Base-by-base conservation (phyloP, 2,329 filamentous ascomycete genomes). In the Cryphonectria carpinicola region DNA sequence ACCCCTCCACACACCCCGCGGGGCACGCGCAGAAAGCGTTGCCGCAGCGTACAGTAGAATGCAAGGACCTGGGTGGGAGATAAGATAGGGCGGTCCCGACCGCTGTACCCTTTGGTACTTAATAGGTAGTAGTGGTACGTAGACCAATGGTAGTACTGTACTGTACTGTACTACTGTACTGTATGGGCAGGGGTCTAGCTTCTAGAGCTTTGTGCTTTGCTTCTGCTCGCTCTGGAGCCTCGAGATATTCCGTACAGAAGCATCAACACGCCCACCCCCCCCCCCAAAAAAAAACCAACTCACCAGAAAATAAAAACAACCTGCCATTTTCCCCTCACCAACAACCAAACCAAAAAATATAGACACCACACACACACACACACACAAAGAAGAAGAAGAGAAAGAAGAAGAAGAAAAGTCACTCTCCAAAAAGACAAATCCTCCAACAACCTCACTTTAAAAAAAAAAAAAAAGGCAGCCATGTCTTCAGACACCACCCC, bases 401-500 rank as follows among this genome's bases (percentile, higher is more conserved):
- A n/a, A 8, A 62, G 11, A n/a, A 62, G 32, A 35, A 62, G 14
- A 62, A 41, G 17, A 17, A 62, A 39, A 62, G 19, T 39, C 37
- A 11, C 37, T 39, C 22, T 22, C 4, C 56, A 7, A 28, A n/a
- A 28, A 56, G 28, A 56, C 41, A 43, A 17, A 17, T 11, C 46
- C 22, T 28, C 25, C 8, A 22, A 14, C 22, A n/a, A 39, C 3
- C 43, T n/a, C 37, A 22, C 37, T 11, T 35, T 13, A 25, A 14
- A 35, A 19, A 41, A 62, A 39, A 32, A 43, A 1, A 43, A 43
- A 1, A 43, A 13, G 14, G 41, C 41, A 46, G 22, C 63, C 73
- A 92, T 92, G 89, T 90, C 90, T n/a, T 84, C 88, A 70, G 86
- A 66, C 17, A 62, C 67, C n/a, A 35, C 79, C 14, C 90, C 91